Percentiles rank a stretch among this genome's conserved stretches.
Conservation (phyloP, 2,329 filamentous ascomycete species). For the Juglanconis oblonga region DNA sequence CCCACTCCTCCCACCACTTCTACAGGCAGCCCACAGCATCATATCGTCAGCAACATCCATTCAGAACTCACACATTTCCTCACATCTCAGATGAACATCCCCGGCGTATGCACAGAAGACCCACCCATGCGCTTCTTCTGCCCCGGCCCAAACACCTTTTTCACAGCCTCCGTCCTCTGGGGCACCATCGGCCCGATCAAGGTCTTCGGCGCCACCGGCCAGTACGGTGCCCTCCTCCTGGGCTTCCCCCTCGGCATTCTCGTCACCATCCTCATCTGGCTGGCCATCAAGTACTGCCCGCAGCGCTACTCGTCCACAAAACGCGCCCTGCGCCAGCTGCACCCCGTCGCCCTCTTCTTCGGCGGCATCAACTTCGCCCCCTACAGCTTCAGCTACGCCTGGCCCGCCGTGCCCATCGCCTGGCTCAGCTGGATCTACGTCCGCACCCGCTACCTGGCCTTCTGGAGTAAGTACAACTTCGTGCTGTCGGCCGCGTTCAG, state of each 20-base stretch:
- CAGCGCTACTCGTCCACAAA: slow-evolving; percentile 5
- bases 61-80: too few relatives aligned
- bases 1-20: neutral
- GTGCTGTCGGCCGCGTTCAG: slow-evolving; percentile 52
- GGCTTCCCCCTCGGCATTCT: slow-evolving; percentile 50
- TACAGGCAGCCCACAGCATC: neutral
- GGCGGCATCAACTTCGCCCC: slow-evolving; percentile 45
- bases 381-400: slow-evolving; percentile 45
- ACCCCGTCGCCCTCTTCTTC: slow-evolving; percentile 46
- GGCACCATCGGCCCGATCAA: slow-evolving; percentile 47
- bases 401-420: slow-evolving; percentile 41
- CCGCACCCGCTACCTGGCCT: slow-evolving; percentile 39
- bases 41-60: too few relatives aligned
- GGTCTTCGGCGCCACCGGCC: slow-evolving; percentile 45
- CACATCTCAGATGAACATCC: neutral
- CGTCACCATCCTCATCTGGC: slow-evolving; percentile 26
- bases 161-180: slow-evolving; percentile 54
- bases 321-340: slow-evolving; percentile 38
- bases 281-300: neutral
- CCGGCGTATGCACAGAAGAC: neutral
- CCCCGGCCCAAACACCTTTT: slow-evolving; percentile 49
- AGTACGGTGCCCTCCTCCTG: slow-evolving; percentile 45
- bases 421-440: slow-evolving; percentile 48
- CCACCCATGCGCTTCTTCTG: neutral
- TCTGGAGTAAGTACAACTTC: slow-evolving; percentile 56